Conservation (phyloP, 495 filamentous ascomycete species). For the Mycothermus thermophilus region DNA sequence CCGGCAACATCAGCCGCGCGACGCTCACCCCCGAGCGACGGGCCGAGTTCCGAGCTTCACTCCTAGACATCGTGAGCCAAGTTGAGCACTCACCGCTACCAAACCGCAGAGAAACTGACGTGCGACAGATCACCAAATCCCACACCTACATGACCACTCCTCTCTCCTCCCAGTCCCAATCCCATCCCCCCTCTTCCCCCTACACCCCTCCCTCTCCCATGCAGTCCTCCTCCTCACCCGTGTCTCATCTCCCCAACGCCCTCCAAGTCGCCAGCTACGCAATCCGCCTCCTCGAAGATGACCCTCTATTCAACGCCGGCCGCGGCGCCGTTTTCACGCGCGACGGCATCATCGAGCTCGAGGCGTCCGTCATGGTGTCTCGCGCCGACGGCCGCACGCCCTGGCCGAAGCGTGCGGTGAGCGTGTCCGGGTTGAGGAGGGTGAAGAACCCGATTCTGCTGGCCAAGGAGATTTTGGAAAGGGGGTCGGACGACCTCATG, state of each 20-base stretch:
- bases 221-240: too few species aligned
- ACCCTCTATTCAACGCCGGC: conserved; percentile 74
- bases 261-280: conserved; percentile 64
- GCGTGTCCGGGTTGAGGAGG: conserved; percentile 53
- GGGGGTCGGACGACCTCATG: conserved; percentile 38
- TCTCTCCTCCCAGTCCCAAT: background rate
- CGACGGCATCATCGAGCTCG: conserved; percentile 71
- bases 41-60: conserved; percentile 42
- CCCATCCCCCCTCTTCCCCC: conserved; percentile 39
- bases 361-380: conserved; percentile 83
- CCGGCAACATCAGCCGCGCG: conserved; percentile 60
- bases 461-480: conserved; percentile 55
- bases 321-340: conserved; percentile 78
- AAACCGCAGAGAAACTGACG: background rate
- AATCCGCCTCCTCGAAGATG: conserved; percentile 63
- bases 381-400: conserved; percentile 44
- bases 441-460: conserved; percentile 71
- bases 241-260: conserved; percentile 41
- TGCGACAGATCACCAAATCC: conserved; percentile 18
- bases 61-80: conserved; percentile 44
- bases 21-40: conserved; percentile 51
- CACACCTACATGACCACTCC: conserved; percentile 25
- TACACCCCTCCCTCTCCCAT: conserved; percentile 3
- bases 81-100: too few species aligned
- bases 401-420: conserved; percentile 73